These are phyloP conservation scores for Haplosporangium gracile DNA, from an alignment of 192 early-diverging fungal genomes.

Conservation along the genomic window DNA sequence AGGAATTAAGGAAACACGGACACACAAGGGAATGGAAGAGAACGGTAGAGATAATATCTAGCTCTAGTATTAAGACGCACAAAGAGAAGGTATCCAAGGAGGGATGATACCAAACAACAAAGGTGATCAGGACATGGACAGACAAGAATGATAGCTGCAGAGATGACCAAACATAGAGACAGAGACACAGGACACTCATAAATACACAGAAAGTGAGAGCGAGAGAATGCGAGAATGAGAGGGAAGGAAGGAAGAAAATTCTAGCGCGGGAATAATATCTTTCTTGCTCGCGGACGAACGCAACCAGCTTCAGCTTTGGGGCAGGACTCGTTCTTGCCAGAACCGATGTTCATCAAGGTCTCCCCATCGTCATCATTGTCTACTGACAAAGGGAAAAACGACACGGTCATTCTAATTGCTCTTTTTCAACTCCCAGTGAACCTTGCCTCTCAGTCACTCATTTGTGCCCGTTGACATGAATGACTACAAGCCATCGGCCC, in stretches of 20 bases:
- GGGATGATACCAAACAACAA: background rate
- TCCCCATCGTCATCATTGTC: background rate
- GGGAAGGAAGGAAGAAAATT: background rate
- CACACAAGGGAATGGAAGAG: background rate
- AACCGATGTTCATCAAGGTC: background rate
- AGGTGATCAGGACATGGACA: background rate
- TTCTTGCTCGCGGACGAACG: background rate
- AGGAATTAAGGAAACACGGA: background rate
- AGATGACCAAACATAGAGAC: background rate
- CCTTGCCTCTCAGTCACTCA: background rate
- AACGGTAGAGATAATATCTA: background rate
- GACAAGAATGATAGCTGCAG: background rate
- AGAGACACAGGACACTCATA: background rate
- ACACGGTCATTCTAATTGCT: background rate
- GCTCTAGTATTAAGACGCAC: background rate
- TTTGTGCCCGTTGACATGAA: background rate
- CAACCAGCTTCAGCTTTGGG: background rate
- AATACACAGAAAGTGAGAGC: background rate
- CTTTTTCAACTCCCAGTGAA: background rate
- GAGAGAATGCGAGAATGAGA: background rate
- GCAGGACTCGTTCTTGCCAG: background rate
- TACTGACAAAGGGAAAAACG: background rate
- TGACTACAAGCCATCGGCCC: background rate
- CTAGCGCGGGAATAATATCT: background rate
- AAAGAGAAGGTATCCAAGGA: background rate